Conservation (phyloP, 192 early-diverging fungal genomes). For the Mortierella antarctica region DNA sequence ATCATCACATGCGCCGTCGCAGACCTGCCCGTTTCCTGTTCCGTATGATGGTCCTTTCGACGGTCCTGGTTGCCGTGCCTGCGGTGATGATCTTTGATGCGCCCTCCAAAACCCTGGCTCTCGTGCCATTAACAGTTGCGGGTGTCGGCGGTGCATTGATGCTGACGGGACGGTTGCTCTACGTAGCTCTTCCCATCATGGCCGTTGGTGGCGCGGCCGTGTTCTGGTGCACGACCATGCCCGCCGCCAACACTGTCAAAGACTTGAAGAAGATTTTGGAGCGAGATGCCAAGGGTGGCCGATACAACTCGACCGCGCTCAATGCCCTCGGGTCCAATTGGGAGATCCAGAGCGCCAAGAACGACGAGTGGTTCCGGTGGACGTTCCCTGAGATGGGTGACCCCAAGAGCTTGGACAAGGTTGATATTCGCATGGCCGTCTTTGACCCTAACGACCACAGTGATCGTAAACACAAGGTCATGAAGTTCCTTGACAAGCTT, state of each 20-base stretch:
- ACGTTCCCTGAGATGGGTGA: conserved; percentile 20
- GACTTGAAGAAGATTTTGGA: conserved; percentile 30
- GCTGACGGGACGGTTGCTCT: conserved; percentile 23
- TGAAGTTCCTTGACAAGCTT: conserved; percentile 20
- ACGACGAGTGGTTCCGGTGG: conserved; percentile 43
- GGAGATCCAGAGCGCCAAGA: conserved; percentile 19
- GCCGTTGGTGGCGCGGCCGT: conserved; percentile 16
- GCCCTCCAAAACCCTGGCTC: conserved; percentile 2
- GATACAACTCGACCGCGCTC: conserved; percentile 7
- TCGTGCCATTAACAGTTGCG: conserved; percentile 17
- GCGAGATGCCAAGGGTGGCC: conserved; percentile 13
- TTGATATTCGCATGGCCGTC: conserved; percentile 32
- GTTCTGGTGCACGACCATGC: conserved; percentile 19
- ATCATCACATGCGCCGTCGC: conserved; percentile 10
- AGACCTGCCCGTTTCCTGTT: conserved; percentile 23
- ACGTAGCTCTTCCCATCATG: conserved; percentile 12
- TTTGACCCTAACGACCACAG: conserved; percentile 37
- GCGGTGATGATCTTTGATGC: conserved; percentile 25
- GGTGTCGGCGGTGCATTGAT: conserved; percentile 21
- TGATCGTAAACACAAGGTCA: conserved; percentile 7
- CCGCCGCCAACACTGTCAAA: conserved; percentile 14
- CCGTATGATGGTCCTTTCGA: conserved; percentile 30
- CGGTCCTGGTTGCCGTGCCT: conserved; percentile 25
- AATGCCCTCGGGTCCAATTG: conserved; percentile 21
- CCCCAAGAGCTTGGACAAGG: conserved; percentile 14